Base-by-base conservation (phyloP, 345 rosid genomes). In the Bretschneidera sinensis region DNA sequence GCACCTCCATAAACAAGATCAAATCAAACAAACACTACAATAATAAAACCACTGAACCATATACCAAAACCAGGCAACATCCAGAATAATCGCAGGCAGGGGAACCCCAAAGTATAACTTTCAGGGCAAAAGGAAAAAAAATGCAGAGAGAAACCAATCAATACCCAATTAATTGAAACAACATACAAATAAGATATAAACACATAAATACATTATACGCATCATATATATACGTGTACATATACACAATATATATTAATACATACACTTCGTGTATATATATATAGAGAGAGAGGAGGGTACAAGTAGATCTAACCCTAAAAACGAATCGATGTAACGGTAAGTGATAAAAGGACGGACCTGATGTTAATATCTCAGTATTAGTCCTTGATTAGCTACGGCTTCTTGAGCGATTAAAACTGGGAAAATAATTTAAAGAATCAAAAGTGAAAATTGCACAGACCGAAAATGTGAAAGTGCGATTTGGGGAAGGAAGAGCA, bases 401-500 rank as follows among this genome's bases (percentile, higher is more conserved):
- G 11, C 45, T 39, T 39, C n/a, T n/a, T 39, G 15, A 39, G 45
- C 6, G 11, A 14, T 39, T 39, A 13, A 39, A 39, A 13, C 15
- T 14, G 16, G 2, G 11, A 39, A 39, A 39, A 11, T 1, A 39
- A 39, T 4, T n/a, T 4, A 11, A 7, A 2, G 45, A 39, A 39
- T 1, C 4, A 39, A 11, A 39, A 39, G 10, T 39, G 45, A 31
- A 4, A 13, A 39, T 39, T 39, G n/a, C 16, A 39, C 6, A 13
- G 45, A 11, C 6, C 45, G 45, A 14, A 39, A 39, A 39, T 39
- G 45, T 39, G 45, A 11, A 39, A 5, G 16, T 39, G 16, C 54
- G 54, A 51, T 19, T 17, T 51, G 21, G 54, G 23, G 54, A 23
- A 51, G 54, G 24, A 51, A 51, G 24, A 51, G 11, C 54, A 51